Percentiles rank a stretch among this genome's conserved stretches.
phyloP scores from a whole-genome alignment of 306 rosid genomes.

The Delonix regia region DNA sequence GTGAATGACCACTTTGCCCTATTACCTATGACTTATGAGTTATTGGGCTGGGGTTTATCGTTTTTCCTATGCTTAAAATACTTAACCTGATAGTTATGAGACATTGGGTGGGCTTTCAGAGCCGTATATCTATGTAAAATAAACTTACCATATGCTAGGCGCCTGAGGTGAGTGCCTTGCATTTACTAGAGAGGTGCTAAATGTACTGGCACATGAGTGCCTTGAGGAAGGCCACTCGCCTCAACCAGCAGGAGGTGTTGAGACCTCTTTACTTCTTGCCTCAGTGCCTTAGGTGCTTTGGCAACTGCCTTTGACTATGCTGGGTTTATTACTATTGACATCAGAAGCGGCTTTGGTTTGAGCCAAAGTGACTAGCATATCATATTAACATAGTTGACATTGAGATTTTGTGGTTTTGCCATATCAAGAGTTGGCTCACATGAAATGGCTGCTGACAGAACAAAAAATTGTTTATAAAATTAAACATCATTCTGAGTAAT shows the following conservation, averaged over 20 bases:
- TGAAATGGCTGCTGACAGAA: background rate
- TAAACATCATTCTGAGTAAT: background rate
- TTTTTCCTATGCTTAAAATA: background rate
- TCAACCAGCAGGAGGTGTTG: background rate
- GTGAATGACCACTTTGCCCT: background rate
- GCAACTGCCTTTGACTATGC: background rate
- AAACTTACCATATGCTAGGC: background rate
- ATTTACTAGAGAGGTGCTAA: background rate
- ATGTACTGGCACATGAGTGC: background rate
- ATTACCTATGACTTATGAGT: too few species aligned
- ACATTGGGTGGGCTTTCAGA: background rate
- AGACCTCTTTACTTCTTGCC: background rate
- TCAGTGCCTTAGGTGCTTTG: background rate
- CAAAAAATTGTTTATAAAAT: background rate
- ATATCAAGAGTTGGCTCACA: background rate
- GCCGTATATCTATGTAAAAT: background rate
- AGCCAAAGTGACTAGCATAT: background rate
- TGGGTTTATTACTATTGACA: background rate
- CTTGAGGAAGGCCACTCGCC: background rate
- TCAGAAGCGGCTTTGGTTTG: background rate
- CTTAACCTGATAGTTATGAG: background rate
- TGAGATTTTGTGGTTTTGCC: background rate
- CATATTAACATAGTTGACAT: background rate
- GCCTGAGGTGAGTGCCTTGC: background rate
- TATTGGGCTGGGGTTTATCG: background rate